Base-by-base conservation (phyloP, 2,329 filamentous ascomycete species). In the Cladosporium sp. region DNA sequence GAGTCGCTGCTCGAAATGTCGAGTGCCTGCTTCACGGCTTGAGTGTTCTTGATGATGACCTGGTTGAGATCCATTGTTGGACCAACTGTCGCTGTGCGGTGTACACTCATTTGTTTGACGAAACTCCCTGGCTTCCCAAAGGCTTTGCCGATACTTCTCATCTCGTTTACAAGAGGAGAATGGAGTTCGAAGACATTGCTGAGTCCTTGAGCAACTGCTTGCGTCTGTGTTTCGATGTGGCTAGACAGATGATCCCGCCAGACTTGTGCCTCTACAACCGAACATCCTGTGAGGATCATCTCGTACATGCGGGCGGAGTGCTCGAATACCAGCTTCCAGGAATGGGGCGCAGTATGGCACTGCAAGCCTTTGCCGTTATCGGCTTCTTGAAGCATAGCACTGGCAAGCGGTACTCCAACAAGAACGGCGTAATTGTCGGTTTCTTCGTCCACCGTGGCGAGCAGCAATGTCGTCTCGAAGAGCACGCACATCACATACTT, bases 271-370 rank as follows among this genome's bases (percentile, higher is more conserved):
- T 99, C 94, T 48, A 85, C 87, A 0, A 87, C 82, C 1, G 90
- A 94, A 72, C 93, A 97, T 39, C 93, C 94, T 69, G 91, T 96
- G 79, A 97, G 84, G 48, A 97, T 88, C 18, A 97, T 79, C 77
- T 98, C 94, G 75, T 91, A 94, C 62, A 94, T 82, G 66, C 91
- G 88, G 69, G 90, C 86, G 65, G 90, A 84, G 69, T 87, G 86
- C 75, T 95, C 89, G 73, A 98, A 97, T 2, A 92, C 84, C 13
- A 97, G 73, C 76, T 98, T 99, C 94, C 93, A 98, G 1, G 93
- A 95, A 76, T 91, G 91, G 0, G 91, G 88, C 0, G 91, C 91
- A 3, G 91, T 91, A 68, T 95, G 89, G 73, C 93, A 97, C 81
- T 94, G 92, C 8, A 98, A 76, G 0, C 91, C 91, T 83, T 87